Evolutionary conservation across 371 early-diverging fungal species (phyloP), one percentile per base, ranked within the genome.

Genomic region (Thermomucor indicae-seudaticae): DNA sequence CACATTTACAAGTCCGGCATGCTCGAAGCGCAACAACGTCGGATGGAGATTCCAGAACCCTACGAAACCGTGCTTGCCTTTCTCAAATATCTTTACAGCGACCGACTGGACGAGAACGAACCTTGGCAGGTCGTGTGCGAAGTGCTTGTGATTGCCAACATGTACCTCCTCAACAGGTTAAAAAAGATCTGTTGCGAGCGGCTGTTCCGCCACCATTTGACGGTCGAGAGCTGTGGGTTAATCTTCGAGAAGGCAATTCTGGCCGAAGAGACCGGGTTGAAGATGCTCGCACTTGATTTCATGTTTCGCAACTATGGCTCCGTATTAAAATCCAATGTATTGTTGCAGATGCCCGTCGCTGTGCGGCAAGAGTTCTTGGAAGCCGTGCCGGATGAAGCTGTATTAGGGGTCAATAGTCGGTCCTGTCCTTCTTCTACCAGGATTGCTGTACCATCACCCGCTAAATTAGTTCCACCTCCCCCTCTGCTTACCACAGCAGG

Each of bases 81-180:
- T 51, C 57, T 85, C 4, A 70, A 64, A 29, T 88, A 78, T 47
- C 63, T 88, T 14, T 88, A 88, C 64, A 83, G 81, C 28, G 88
- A 88, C 51, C 60, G 64, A 19, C 46, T 88, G 8, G 75, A 78
- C 19, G 58, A 59, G 2, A 58, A 72, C 17, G 68, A 70, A 44
- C 54, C 70, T 1, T 78, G 72, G 51, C 57, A 69, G 12, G 64
- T 72, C 14, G 51, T 83, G 1, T 75, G 80, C 29, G 77, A 84
- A 38, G 68, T 85, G 14, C 60, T 85, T 52, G 70, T 81, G 16
- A 58, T 85, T 46, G 83, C 81, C 50, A 81, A 84, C 43, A 73
- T 81, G 67, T 85, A 85, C 54, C 66, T 82, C 5, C 53, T 85
- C 17, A 64, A 73, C 28, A 65, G 84, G 34, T 70, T 85, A 45